Conservation (phyloP, 1,284 basidiomycete genomes). For the Ceratobasidium sp. region DNA sequence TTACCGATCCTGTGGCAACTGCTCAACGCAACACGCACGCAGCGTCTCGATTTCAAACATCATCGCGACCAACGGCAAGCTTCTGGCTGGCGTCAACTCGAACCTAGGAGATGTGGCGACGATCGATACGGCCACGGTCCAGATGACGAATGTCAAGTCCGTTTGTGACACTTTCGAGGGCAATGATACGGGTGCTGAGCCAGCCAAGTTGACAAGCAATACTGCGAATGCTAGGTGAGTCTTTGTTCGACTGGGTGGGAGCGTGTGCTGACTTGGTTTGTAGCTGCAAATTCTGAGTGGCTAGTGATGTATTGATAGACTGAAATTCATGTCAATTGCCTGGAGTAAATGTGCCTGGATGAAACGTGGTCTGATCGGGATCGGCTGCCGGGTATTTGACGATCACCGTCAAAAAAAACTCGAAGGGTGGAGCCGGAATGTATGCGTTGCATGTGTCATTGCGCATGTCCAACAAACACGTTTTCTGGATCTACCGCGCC, state of each 20-base stretch:
- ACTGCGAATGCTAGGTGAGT: conserved; percentile 8
- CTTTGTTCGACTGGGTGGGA: no score
- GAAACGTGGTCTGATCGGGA: neutral
- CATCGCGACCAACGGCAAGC: conserved; percentile 18
- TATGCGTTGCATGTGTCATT: no score
- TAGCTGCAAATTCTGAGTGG: neutral
- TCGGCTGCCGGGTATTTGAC: neutral
- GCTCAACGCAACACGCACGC: neutral
- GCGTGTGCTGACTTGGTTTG: neutral
- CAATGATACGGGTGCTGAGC: conserved; percentile 12
- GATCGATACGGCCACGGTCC: conserved; percentile 11
- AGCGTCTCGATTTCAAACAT: conserved; percentile 44
- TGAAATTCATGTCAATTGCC: neutral
- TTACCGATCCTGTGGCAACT: neutral
- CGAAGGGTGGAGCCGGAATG: no score
- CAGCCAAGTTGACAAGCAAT: conserved; percentile 16
- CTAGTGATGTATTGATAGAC: neutral
- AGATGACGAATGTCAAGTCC: conserved; percentile 2
- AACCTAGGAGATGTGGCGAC: conserved; percentile 39
- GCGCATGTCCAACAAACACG: no score
- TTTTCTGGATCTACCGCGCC: no score
- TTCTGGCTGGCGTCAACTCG: conserved; percentile 38
- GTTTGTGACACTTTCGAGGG: conserved; percentile 22
- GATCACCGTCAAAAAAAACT: no score
- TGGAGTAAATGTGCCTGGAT: no score